A percentile compares a stretch with the other conserved stretches of the same genome.
phyloP scores from a whole-genome alignment of 1,139 yeast species.

The Casaregolazyma suthepensis region DNA sequence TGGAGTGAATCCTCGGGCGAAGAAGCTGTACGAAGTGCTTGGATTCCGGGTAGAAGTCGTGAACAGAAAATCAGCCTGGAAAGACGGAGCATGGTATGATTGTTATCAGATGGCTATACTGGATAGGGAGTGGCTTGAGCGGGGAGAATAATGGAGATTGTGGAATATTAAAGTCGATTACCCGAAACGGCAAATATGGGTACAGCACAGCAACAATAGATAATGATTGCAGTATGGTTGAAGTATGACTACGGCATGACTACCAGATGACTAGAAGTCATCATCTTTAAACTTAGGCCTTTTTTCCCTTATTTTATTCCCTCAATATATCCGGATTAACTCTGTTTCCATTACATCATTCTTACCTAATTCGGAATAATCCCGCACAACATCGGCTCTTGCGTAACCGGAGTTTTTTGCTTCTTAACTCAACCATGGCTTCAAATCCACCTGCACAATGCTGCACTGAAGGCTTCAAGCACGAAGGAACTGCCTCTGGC shows the following conservation, averaged over 20 bases:
- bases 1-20: background rate
- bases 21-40: background rate
- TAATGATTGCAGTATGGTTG: no score
- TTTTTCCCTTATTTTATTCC: no score
- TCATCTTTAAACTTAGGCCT: no score
- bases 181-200: no score
- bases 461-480: conserved; percentile 27
- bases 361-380: background rate
- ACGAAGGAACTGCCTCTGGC: conserved; percentile 20
- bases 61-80: background rate
- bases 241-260: no score
- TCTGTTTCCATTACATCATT: background rate
- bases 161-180: no score
- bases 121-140: background rate
- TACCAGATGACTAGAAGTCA: no score
- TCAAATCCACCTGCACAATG: conserved; percentile 27
- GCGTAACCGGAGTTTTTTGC: background rate
- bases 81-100: background rate
- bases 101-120: background rate
- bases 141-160: background rate
- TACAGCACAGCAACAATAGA: no score
- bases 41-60: background rate
- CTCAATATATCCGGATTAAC: no score
- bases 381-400: background rate
- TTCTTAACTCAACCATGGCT: conserved; percentile 22